Base-by-base conservation (phyloP, 2,329 filamentous ascomycete species). In the Penicillium decumbens region DNA sequence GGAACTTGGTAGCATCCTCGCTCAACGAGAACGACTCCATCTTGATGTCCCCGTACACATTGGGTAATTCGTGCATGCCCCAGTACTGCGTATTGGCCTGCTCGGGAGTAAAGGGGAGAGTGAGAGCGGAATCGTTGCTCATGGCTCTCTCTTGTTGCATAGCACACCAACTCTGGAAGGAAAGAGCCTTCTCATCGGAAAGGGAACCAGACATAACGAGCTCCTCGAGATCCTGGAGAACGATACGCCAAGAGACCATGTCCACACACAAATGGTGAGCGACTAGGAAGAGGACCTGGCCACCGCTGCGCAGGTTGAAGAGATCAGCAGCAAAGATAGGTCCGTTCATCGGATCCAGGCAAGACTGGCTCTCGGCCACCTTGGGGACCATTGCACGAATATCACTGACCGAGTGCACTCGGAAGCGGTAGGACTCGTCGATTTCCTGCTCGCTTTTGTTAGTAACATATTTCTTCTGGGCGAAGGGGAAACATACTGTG, bases 261-360 rank as follows among this genome's bases (percentile, higher is more conserved):
- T 66, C 63, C 43, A 66, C 54, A 25, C 60, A 62, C 7, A 65
- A 41, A 43, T 66, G 63, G 46, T 64, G 61, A 33, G 59, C 63
- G 3, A 61, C 61, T 8, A 66, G 45, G 50, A 66, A 65, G n/a
- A 66, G 51, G 7, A 63, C 52, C 27, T 63, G 62, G 8, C 67
- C 68, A 6, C 60, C 63, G 4, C 64, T 60, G 29, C 67, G 55
- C 4, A 69, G 54, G 24, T 71, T 64, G 47, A 75, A 69, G 1
- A 74, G 50, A 45, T 74, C 69, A 9, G 68, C 64, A 1, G 67
- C 66, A 13, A 75, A 66, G 1, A 72, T 64, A 1, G 72, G 63
- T 0, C 63, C 64, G 40, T 65, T 57, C 4, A 66, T 43, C 18
- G 67, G 64, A 40, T 69, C 60, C 20, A 72, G 57, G 44, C 58